phyloP scores from a whole-genome alignment of 208 protist genomes.

The Angomonas ambiguus region DNA sequence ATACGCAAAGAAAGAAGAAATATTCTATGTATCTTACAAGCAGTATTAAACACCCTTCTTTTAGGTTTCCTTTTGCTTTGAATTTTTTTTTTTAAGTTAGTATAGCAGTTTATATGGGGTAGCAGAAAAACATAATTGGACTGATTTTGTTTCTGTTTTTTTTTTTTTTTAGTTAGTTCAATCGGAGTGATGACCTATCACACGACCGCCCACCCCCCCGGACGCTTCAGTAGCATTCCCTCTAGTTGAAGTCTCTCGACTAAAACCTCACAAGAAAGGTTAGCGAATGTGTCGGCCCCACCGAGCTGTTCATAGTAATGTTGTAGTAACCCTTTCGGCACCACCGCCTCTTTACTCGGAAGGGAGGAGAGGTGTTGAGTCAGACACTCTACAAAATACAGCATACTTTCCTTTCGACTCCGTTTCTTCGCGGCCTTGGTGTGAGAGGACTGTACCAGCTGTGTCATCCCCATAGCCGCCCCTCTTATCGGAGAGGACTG shows the following conservation, averaged over 20 bases:
- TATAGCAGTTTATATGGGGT: background rate
- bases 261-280: background rate
- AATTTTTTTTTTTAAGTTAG: background rate
- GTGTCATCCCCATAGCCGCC: background rate
- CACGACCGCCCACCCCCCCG: background rate
- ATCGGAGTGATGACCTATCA: background rate
- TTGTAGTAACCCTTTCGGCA: background rate
- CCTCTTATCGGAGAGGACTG: background rate
- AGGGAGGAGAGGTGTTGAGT: background rate
- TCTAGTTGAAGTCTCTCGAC: conserved; percentile 2
- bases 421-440: background rate
- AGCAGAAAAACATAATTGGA: background rate
- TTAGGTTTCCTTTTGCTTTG: too few relatives aligned
- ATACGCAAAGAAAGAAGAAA: background rate
- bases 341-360: background rate
- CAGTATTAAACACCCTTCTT: too few relatives aligned
- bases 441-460: background rate
- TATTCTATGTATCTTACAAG: too few relatives aligned
- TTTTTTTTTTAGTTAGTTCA: background rate
- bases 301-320: background rate
- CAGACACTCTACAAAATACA: conserved; percentile 10
- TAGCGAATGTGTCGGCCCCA: background rate
- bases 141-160: background rate
- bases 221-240: conserved; percentile 3
- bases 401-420: background rate